phyloP scores from a whole-genome alignment of 495 filamentous ascomycete genomes.

The Annulohypoxylon maeteangense region DNA sequence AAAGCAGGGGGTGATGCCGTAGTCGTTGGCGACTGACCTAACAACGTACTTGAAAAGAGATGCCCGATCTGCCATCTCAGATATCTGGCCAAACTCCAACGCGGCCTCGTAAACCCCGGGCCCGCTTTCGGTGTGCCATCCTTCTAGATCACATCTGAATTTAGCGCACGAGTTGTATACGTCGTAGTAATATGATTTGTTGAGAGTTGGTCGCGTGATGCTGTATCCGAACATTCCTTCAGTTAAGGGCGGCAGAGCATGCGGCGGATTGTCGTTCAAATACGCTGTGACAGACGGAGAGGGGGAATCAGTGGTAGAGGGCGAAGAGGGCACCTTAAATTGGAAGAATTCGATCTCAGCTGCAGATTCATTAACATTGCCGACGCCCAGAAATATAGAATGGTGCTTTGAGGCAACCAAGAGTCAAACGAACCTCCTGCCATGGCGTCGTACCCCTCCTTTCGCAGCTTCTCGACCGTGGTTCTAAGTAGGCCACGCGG shows the following conservation, averaged over 20 bases:
- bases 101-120: slow-evolving; percentile 97
- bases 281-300: slow-evolving; percentile 71
- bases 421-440: slow-evolving; percentile 77
- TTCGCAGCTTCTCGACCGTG: slow-evolving; percentile 71
- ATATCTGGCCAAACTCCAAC: slow-evolving; percentile 84
- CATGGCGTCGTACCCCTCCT: slow-evolving; percentile 81
- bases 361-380: slow-evolving; percentile 48
- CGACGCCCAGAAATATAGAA: slow-evolving; percentile 12
- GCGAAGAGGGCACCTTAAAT: slow-evolving; percentile 74
- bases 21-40: slow-evolving; percentile 83
- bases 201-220: slow-evolving; percentile 89
- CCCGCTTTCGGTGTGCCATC: slow-evolving; percentile 97
- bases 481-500: slow-evolving; percentile 80
- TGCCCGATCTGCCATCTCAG: slow-evolving; percentile 89
- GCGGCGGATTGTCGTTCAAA: slow-evolving; percentile 75
- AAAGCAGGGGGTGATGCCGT: slow-evolving; percentile 94
- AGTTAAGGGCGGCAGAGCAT: slow-evolving; percentile 78
- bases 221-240: slow-evolving; percentile 99
- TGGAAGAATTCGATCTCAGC: slow-evolving; percentile 99
- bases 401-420: neutral
- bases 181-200: slow-evolving; percentile 93
- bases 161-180: slow-evolving; percentile 84
- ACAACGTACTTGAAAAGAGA: slow-evolving; percentile 94
- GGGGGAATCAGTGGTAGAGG: slow-evolving; percentile 65
- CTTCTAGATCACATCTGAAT: slow-evolving; percentile 87